Base-by-base conservation (phyloP, 495 filamentous ascomycete species). In the Chlorociboria aeruginascens region DNA sequence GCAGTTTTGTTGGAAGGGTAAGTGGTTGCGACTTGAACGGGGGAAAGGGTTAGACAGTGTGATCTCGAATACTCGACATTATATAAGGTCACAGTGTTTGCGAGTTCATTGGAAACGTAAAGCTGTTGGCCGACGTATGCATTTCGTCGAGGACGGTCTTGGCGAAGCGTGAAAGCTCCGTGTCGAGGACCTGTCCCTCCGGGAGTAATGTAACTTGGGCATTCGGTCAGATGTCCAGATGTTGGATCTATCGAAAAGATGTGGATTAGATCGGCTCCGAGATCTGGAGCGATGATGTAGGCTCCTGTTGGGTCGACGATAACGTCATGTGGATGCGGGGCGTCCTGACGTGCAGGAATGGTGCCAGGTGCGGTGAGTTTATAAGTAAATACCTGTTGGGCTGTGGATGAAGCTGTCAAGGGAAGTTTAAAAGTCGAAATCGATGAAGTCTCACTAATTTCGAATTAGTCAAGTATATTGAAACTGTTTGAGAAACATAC, bases 151-250 rank as follows among this genome's bases (percentile, higher is more conserved):
- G 83, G 85, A 57, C 69, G 70, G 28, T 51, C 33, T 1, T 41
- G 13, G 7, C 63, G 66, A 53, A 63, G 69, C 4, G n/a, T 39
- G 63, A 86, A 89, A 8, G 69, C 61, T 8, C 67, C 79, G 52
- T 88, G 85, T 3, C 85, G 70, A 3, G 83, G 85, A 0, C 84
- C 85, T 14, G 68, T 72, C 8, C 78, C 81, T 29, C 65, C 56
- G 7, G 56, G 41, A 2, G 63, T 54, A 11, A 44, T 17, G 17
- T 72, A 54, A 4, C 62, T 58, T 8, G 52, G 29, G 46, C 67
- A 49, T 16, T 62, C 50, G n/a, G 61, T 67, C 46, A 70, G 53
- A n/a, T 40, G 45, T 30, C 69, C 58, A 2, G 60, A 68, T 9
- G 48, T 45, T 20, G 61, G 61, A 42, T 77, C 61, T 44, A 81